These are phyloP conservation scores for Paraphysoderma sedebokerense DNA, from an alignment of 371 early-diverging fungal species.

Conservation along the genomic window DNA sequence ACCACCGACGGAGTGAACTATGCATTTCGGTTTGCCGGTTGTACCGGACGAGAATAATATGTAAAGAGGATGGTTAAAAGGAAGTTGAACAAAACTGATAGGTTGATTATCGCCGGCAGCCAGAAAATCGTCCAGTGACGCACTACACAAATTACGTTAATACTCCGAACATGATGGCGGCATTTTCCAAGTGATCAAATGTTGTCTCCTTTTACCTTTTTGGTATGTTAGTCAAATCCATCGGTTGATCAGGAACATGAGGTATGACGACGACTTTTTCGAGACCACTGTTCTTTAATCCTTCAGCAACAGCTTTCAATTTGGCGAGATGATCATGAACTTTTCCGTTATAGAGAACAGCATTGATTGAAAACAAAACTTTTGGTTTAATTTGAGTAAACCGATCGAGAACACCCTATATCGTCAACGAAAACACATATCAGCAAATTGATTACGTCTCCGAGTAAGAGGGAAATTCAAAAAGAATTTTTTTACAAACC, in stretches of 20 bases:
- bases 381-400: conserved; percentile 90
- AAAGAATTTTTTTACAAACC: neutral
- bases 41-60: conserved; percentile 96
- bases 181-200: conserved; percentile 4
- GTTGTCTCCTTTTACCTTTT: conserved; percentile 17
- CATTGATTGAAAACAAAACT: conserved; percentile 76
- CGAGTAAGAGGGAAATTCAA: neutral
- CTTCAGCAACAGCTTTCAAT: conserved; percentile 45
- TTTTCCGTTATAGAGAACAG: conserved; percentile 78
- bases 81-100: conserved; percentile 58
- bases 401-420: conserved; percentile 77
- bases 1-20: conserved; percentile 91
- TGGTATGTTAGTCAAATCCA: conserved; percentile 19
- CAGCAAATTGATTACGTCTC: neutral
- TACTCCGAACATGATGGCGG: no score
- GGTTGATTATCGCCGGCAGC: conserved; percentile 9
- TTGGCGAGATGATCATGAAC: conserved; percentile 62
- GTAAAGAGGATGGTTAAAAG: conserved; percentile 86
- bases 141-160: no score
- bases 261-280: conserved; percentile 60
- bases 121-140: conserved; percentile 26
- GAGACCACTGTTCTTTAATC: conserved; percentile 10
- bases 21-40: conserved; percentile 93
- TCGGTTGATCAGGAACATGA: conserved; percentile 23
- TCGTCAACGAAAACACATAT: neutral